Percentiles rank a stretch among this genome's conserved stretches.
Conservation (phyloP, 2,329 filamentous ascomycete genomes). For the Cladophialophora exuberans region DNA sequence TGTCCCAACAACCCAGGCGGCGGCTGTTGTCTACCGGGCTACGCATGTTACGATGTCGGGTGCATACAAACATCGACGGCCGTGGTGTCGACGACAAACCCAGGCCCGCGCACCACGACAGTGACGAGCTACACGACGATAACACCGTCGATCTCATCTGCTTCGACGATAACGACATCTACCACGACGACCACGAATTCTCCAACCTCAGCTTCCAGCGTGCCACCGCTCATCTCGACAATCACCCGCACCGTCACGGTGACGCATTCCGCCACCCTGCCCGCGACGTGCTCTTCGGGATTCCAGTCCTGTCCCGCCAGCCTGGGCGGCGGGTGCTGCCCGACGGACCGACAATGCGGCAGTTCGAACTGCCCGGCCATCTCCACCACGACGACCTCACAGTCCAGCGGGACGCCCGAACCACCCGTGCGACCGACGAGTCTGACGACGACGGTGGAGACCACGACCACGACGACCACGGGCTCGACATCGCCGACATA, state of each 20-base stretch:
- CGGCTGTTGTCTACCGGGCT: constrained; percentile 66
- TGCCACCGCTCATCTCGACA: constrained; percentile 21
- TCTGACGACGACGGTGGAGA: constrained; percentile 22
- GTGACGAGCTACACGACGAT: constrained; percentile 33
- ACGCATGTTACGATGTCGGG: constrained; percentile 59
- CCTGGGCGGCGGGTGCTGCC: constrained; percentile 50
- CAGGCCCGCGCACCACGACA: constrained; percentile 26
- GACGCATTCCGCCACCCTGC: constrained; percentile 37
- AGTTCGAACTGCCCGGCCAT: constrained; percentile 43
- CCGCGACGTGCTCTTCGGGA: constrained; percentile 46
- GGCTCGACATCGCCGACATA: constrained; percentile 44
- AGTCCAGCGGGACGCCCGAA: constrained; percentile 34
- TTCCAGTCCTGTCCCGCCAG: constrained; percentile 51
- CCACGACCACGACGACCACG: constrained; percentile 33
- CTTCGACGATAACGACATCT: constrained; percentile 37
- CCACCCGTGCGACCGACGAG: constrained; percentile 46
- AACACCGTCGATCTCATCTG: constrained; percentile 15
- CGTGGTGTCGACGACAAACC: constrained; percentile 23
- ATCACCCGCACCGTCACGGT: constrained; percentile 23
- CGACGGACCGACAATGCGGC: constrained; percentile 49
- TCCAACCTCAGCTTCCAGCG: constrained; percentile 36
- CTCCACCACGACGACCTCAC: constrained; percentile 21
- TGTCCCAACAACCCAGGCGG: constrained; percentile 60
- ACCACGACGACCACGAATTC: constrained; percentile 31
- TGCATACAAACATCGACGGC: constrained; percentile 48